phyloP scores from a whole-genome alignment of 495 filamentous ascomycete genomes.

The Bathelium albidoporum region DNA sequence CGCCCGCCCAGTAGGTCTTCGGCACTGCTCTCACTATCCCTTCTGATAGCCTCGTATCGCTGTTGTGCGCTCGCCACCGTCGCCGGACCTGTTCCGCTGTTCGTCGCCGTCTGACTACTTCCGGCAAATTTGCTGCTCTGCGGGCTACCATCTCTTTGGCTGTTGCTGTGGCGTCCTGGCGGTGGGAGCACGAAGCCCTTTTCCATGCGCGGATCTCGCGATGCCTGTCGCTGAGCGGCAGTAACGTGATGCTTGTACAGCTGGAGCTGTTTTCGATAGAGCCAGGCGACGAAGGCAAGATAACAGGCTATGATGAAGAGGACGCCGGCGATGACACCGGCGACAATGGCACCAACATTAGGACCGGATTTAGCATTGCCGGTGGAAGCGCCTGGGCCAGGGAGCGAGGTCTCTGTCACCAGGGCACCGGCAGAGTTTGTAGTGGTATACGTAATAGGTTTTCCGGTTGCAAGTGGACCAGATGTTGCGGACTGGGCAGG shows the following conservation, averaged over 20 bases:
- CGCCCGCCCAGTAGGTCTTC: constrained; percentile 51
- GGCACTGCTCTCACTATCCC: constrained; percentile 29
- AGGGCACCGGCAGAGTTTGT: constrained; percentile 45
- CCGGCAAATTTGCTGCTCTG: neutral
- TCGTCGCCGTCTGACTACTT: constrained; percentile 10
- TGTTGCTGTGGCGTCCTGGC: neutral
- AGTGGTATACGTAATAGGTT: constrained; percentile 51
- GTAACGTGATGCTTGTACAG: constrained; percentile 54
- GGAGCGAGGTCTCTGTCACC: constrained; percentile 43
- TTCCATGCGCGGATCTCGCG: constrained; percentile 26
- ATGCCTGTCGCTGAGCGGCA: constrained; percentile 36
- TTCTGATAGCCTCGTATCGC: constrained; percentile 12
- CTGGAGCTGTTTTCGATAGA: constrained; percentile 53
- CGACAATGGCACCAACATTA: constrained; percentile 53
- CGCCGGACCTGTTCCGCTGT: neutral
- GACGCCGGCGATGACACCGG: constrained; percentile 52
- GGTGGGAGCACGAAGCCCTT: constrained; percentile 23
- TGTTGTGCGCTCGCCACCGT: neutral
- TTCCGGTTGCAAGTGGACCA: constrained; percentile 60
- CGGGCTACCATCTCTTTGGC: neutral
- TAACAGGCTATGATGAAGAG: constrained; percentile 48
- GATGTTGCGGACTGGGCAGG: constrained; percentile 53
- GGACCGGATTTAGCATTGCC: constrained; percentile 20
- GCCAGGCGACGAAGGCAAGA: constrained; percentile 61
- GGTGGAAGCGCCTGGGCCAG: constrained; percentile 17